These are phyloP conservation scores for Tetragonia tetragonoides DNA, from an alignment of 148 eudicot species.

Conservation along the genomic window DNA sequence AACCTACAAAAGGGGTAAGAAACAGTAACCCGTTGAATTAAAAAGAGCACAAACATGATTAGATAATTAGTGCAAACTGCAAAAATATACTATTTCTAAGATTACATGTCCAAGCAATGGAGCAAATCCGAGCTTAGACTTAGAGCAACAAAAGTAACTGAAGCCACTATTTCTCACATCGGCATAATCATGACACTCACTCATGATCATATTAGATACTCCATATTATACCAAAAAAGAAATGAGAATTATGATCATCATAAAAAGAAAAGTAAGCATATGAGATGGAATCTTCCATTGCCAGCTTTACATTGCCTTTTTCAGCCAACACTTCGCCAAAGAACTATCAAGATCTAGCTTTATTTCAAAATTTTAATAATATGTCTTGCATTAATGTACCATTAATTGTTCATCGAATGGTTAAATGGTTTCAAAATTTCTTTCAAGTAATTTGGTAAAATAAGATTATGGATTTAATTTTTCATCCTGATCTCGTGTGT, in stretches of 20 bases:
- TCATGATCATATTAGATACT: not conserved
- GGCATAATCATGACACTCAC: slow-evolving; percentile 2
- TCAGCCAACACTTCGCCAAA: not conserved
- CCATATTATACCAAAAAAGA: not conserved
- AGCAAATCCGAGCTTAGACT: slow-evolving; percentile 4
- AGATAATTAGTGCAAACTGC: slow-evolving; percentile 15
- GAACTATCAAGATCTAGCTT: slow-evolving; percentile 19
- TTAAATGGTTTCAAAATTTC: no score
- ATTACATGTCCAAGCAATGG: not conserved
- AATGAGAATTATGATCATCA: slow-evolving; percentile 2
- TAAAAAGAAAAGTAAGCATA: not conserved
- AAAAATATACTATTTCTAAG: not conserved
- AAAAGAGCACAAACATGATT: slow-evolving; percentile 10
- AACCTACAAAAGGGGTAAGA: not conserved
- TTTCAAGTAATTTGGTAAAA: no score
- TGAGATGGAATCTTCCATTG: no score
- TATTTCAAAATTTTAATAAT: not conserved
- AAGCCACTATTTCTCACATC: no score
- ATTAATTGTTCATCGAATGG: no score
- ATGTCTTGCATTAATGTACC: no score
- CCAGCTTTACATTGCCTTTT: not conserved
- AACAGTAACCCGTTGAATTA: not conserved
- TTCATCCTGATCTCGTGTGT: no score
- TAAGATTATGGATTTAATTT: no score
- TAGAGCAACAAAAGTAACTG: no score